These are phyloP conservation scores for Chaetomiaceae sp. DNA, from an alignment of 2,329 filamentous ascomycete species.

Conservation along the genomic window DNA sequence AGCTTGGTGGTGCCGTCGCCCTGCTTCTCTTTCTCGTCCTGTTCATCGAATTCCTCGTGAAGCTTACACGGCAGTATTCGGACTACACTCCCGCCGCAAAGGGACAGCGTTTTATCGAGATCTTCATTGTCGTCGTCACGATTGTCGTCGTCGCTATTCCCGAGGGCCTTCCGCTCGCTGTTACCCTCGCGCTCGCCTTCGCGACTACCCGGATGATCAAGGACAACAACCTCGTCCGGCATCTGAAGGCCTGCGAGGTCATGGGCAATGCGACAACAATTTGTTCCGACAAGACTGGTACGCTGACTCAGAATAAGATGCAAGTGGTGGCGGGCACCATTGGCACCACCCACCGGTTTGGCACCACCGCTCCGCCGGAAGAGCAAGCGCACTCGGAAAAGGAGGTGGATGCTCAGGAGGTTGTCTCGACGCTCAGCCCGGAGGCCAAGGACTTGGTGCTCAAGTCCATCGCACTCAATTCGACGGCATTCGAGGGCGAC, in stretches of 20 bases:
- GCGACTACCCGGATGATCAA: constrained; percentile 71
- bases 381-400: constrained; percentile 28
- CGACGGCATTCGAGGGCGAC: constrained; percentile 70
- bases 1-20: constrained; percentile 69
- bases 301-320: constrained; percentile 64
- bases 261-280: constrained; percentile 74
- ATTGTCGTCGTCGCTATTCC: constrained; percentile 77
- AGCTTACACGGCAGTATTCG: constrained; percentile 48
- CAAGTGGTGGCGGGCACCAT: constrained; percentile 57
- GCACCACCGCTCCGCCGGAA: constrained; percentile 29
- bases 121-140: constrained; percentile 72
- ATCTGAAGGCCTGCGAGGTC: constrained; percentile 71
- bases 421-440: constrained; percentile 39
- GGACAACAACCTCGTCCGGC: constrained; percentile 70
- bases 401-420: constrained; percentile 40
- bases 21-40: constrained; percentile 77
- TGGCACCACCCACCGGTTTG: constrained; percentile 51
- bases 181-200: constrained; percentile 71
- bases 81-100: constrained; percentile 59
- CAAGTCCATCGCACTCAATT: constrained; percentile 59
- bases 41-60: constrained; percentile 76
- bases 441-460: constrained; percentile 48
- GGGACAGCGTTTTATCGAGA: constrained; percentile 69
- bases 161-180: constrained; percentile 69
- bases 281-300: constrained; percentile 64